Evolutionary conservation across 306 rosid species (phyloP), one percentile per base, ranked within the genome.

Genomic region (barrel medic (Medicago truncatula)): DNA sequence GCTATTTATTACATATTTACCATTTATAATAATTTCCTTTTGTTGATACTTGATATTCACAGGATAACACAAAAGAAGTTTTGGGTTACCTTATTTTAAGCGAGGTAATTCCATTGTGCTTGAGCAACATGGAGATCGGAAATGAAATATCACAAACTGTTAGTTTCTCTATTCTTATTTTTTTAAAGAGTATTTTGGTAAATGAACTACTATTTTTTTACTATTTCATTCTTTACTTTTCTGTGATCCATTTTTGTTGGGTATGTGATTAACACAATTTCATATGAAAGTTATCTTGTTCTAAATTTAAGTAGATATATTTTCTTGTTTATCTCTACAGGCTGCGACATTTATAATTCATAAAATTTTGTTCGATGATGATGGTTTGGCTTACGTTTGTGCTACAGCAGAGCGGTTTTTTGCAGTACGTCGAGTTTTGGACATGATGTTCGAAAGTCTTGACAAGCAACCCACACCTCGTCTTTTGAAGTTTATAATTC

Each of bases 371-470:
- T 67, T 83, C 76, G 93, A 93, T 17, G 91, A 91, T 47, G 86
- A 89, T 74, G 98, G 97, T 76, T 73, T 91, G 84, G 88, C 87
- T 74, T 87, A 91, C 80, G 76, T 93, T 10, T 93, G 97, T 71
- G 85, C 89, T 46, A 84, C 91, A 9, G 86, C 91, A 1, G 91
- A 88, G 59, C 88, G 93, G 14, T 91, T 91, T 74, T 87, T 80
- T 25, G 90, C 93, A 11, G 92, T 93, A 1, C 82, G 86, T 25
- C 85, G 88, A 82, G 91, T 87, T 65, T 74, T 93, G 77, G 91
- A 81, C 6, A 87, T 64, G 68, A 82, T 89, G 96, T 85, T 91
- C 34, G 85, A 81, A 66, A 63, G 85, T 77, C 88, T 84, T 60
- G 86, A 91, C 3, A 93, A 86, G 52, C 89, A 89, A 58, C 92